Evolutionary conservation across 768 basidiomycete genomes (phyloP), one percentile per base, ranked within the genome.

Genomic region (Symmetrospora coprosmae): DNA sequence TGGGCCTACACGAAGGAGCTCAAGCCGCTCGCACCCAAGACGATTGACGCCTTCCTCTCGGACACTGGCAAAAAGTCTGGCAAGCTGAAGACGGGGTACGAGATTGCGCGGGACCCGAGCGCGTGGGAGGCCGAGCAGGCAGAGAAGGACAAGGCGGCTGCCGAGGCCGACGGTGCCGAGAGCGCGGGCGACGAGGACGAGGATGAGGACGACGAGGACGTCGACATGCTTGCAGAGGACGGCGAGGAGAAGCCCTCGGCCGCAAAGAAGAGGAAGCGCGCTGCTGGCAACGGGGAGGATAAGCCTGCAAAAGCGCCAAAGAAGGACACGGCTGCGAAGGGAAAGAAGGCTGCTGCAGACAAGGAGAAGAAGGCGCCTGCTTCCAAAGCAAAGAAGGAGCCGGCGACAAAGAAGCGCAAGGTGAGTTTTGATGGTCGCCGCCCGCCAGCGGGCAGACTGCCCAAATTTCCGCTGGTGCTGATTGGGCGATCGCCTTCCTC

Each of bases 1-100:
- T 96, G 91, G 91, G 77, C 86, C 39, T 76, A 81, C 31, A 71
- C 83, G 1, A 84, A 84, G 68, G 91, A 94, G 72, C 81, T 96
- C 51, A 85, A 82, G 21, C 79, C 79, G 64, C 79, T 96, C 25
- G 79, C 82, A 67, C 72, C 76, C 4, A 80, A 85, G 72, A 86
- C 87, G 74, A 92, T 97, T 74, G 79, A 85, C 65, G 78, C 82
- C 2, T 94, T 81, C 74, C 79, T 96, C 74, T 77, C 75, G 65
- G 84, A 84, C 69, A 8, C 52, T 14, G 62, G 64, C 65, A 78
- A 76, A 72, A 87, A 75, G 82, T 80, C 79, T 38, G 81, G 79
- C 38, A 86, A 89, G 33, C 80, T 96, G 38, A 73, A 83, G 21
- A 72, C 78, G 52, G 89, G 84, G 14, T 71, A 74, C 69, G 78